Conservation (phyloP, 257 asterid species). For the Solanum chmielewskii region DNA sequence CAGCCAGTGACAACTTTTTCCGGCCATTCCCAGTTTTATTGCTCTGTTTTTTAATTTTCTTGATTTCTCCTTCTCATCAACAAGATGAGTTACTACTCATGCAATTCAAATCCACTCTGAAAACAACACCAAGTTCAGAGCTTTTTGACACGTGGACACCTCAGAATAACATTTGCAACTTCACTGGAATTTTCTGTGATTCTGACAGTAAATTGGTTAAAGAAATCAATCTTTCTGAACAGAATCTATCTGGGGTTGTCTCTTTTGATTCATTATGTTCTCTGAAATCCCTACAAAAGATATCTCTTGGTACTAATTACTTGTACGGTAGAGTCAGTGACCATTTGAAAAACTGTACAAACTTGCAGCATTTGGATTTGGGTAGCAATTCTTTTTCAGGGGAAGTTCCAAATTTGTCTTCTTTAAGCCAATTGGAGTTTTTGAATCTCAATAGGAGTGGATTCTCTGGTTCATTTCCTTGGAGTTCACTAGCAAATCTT, state of each 20-base stretch:
- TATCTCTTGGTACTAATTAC: slow-evolving; percentile 20
- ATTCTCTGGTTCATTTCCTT: slow-evolving; percentile 26
- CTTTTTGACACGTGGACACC: slow-evolving; percentile 20
- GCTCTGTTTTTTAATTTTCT: neutral
- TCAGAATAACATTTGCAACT: slow-evolving; percentile 10
- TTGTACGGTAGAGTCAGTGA: slow-evolving; percentile 15
- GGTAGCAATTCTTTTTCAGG: slow-evolving; percentile 24
- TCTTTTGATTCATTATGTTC: slow-evolving; percentile 30
- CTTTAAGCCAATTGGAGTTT: slow-evolving; percentile 12
- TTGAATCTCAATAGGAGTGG: slow-evolving; percentile 22
- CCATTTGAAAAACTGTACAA: slow-evolving; percentile 18
- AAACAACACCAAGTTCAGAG: neutral
- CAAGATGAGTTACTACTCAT: slow-evolving; percentile 8
- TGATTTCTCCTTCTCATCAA: neutral
- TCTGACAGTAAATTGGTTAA: slow-evolving; percentile 8
- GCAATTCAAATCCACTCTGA: slow-evolving; percentile 20
- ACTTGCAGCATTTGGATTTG: slow-evolving; percentile 24
- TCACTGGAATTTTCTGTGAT: slow-evolving; percentile 24
- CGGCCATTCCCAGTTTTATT: neutral
- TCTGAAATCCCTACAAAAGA: slow-evolving; percentile 16
- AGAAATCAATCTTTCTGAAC: slow-evolving; percentile 26
- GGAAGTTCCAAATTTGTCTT: slow-evolving; percentile 17
- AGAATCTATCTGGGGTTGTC: slow-evolving; percentile 17
- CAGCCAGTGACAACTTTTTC: slow-evolving; percentile 2
- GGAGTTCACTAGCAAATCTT: slow-evolving; percentile 26